Conservation (phyloP, 805 yeast species). For the Pichia exigua region DNA sequence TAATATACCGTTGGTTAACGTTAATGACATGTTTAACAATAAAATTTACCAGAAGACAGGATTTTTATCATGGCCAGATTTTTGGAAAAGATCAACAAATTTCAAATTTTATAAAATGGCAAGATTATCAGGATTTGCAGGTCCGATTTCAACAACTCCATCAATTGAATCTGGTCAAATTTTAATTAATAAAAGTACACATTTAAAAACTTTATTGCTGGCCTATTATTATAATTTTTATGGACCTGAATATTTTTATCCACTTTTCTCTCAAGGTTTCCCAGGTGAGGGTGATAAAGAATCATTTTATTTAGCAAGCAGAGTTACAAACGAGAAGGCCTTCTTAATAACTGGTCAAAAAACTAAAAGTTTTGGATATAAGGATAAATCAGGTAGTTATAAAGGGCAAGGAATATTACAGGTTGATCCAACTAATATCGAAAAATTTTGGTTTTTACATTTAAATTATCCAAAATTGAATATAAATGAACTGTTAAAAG, state of each 20-base stretch:
- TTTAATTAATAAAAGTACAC: conserved; percentile 50
- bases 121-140: conserved; percentile 28
- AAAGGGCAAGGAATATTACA: conserved; percentile 28
- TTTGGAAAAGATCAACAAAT: conserved; percentile 58
- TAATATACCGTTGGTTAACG: conserved; percentile 32
- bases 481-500: conserved; percentile 15
- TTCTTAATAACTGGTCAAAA: conserved; percentile 23
- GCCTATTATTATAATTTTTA: conserved; percentile 56
- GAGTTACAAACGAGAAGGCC: conserved; percentile 28
- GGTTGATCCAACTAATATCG: conserved; percentile 20
- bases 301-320: conserved; percentile 65
- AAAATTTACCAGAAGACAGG: conserved; percentile 45
- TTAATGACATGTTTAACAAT: conserved; percentile 23
- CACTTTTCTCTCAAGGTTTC: conserved; percentile 60
- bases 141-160: conserved; percentile 37
- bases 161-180: conserved; percentile 68
- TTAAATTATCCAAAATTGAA: conserved; percentile 27
- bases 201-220: conserved; percentile 49
- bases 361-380: conserved; percentile 26
- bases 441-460: conserved; percentile 24
- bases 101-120: conserved; percentile 49
- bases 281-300: conserved; percentile 82
- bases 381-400: conserved; percentile 19
- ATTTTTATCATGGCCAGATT: conserved; percentile 62
- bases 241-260: conserved; percentile 64